Conservation (phyloP, 306 rosid genomes). For the Quercus agrifolia region DNA sequence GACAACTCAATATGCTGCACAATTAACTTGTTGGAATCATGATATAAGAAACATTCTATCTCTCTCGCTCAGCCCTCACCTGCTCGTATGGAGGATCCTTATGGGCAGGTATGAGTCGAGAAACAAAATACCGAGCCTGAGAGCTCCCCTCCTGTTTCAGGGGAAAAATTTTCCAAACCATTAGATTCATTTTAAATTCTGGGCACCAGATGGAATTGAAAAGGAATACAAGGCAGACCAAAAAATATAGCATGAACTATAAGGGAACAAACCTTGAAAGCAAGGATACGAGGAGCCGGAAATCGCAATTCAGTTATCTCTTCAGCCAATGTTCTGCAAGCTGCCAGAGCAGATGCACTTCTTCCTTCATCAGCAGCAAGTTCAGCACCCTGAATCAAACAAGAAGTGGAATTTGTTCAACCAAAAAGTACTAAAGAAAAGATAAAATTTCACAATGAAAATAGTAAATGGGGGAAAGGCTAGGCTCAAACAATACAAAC, state of each 20-base stretch:
- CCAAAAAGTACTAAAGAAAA: background rate
- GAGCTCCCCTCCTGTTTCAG: slow-evolving; percentile 96
- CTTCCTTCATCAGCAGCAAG: slow-evolving; percentile 86
- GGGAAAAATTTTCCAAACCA: slow-evolving; percentile 4
- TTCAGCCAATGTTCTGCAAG: slow-evolving; percentile 97
- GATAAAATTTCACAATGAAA: slow-evolving; percentile 3
- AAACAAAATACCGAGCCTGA: slow-evolving; percentile 87
- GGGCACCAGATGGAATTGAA: slow-evolving; percentile 4
- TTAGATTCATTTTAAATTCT: slow-evolving; percentile 17
- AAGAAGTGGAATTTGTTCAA: slow-evolving; percentile 8
- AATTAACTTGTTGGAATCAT: background rate
- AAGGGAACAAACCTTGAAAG: slow-evolving; percentile 66
- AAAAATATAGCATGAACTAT: background rate
- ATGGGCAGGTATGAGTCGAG: slow-evolving; percentile 95
- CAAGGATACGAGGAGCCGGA: slow-evolving; percentile 96
- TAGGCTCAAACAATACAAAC: background rate
- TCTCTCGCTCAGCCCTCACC: slow-evolving; percentile 37
- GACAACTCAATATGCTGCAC: background rate
- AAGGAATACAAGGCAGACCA: background rate
- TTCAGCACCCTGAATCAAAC: slow-evolving; percentile 81
- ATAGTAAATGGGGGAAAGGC: slow-evolving; percentile 11
- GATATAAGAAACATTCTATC: background rate
- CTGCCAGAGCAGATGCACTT: slow-evolving; percentile 94
- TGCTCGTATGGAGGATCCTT: slow-evolving; percentile 99
- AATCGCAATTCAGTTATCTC: slow-evolving; percentile 86